phyloP scores from a whole-genome alignment of 768 basidiomycete species.

The Crucibulum laeve region DNA sequence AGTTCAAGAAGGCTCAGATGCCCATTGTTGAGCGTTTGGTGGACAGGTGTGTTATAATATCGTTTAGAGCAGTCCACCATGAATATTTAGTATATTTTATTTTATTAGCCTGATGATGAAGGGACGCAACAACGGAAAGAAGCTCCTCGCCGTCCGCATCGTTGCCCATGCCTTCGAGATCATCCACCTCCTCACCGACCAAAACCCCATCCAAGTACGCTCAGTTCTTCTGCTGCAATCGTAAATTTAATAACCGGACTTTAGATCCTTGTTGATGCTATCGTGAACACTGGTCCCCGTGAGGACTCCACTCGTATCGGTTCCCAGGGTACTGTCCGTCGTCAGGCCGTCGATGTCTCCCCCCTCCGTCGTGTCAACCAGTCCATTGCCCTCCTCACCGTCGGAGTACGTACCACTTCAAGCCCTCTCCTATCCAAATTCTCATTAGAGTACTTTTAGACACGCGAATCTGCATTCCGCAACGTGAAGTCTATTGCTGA shows the following conservation, averaged over 20 bases:
- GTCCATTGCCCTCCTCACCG: constrained; percentile 90
- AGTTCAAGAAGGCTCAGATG: constrained; percentile 99
- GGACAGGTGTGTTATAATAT: constrained; percentile 66
- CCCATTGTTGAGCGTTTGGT: constrained; percentile 99
- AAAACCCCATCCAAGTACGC: constrained; percentile 97
- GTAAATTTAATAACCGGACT: constrained; percentile 3
- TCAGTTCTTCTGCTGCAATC: neutral
- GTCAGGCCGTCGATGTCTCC: constrained; percentile 99
- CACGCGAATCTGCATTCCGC: constrained; percentile 99
- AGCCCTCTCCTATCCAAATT: neutral
- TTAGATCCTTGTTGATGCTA: constrained; percentile 93
- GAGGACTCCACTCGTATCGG: constrained; percentile 99
- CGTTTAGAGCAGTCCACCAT: neutral
- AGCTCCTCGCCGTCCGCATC: constrained; percentile 97
- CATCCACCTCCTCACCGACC: constrained; percentile 99
- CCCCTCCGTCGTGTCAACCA: constrained; percentile 98
- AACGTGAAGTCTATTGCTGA: constrained; percentile 99
- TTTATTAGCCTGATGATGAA: constrained; percentile 94
- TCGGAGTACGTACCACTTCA: constrained; percentile 64
- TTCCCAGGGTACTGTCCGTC: constrained; percentile 98
- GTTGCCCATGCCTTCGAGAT: constrained; percentile 99
- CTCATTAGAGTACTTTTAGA: constrained; percentile 41
- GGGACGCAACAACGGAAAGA: constrained; percentile 99
- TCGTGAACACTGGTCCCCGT: constrained; percentile 99
- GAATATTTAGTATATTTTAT: constrained; percentile 1